Percentiles rank a stretch among this genome's conserved stretches.
phyloP scores from a whole-genome alignment of 176 grass and related monocot genomes.

The Musa troglodytarum region DNA sequence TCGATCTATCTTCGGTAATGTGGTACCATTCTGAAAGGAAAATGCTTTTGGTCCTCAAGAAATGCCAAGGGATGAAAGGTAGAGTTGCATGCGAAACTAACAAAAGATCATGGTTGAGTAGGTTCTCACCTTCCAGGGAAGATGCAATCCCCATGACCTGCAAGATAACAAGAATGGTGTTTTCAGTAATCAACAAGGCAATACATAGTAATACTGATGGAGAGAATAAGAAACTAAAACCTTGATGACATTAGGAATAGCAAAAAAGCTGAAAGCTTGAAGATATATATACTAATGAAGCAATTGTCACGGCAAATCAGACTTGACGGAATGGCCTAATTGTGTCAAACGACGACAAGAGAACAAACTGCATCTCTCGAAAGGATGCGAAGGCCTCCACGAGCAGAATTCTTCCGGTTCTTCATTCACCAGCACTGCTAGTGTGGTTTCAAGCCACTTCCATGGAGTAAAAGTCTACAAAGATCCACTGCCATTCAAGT shows the following conservation, averaged over 20 bases:
- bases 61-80: neutral
- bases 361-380: no score
- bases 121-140: slow-evolving; percentile 13
- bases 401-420: neutral
- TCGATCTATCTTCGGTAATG: no score
- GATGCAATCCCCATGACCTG: slow-evolving; percentile 6
- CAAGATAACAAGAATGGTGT: neutral
- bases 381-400: neutral
- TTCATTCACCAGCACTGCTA: neutral
- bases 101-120: neutral
- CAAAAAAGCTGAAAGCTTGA: neutral
- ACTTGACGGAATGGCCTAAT: no score
- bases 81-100: neutral
- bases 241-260: neutral
- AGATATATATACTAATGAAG: neutral
- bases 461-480: neutral
- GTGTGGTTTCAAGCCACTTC: neutral
- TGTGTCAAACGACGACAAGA: no score
- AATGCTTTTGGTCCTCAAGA: neutral
- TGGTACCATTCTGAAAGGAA: no score
- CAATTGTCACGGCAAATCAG: no score
- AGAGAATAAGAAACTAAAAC: neutral
- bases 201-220: neutral
- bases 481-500: no score
- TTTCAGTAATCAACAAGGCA: neutral